Conservation (phyloP, 2,329 filamentous ascomycete genomes). For the Ilyonectria robusta region DNA sequence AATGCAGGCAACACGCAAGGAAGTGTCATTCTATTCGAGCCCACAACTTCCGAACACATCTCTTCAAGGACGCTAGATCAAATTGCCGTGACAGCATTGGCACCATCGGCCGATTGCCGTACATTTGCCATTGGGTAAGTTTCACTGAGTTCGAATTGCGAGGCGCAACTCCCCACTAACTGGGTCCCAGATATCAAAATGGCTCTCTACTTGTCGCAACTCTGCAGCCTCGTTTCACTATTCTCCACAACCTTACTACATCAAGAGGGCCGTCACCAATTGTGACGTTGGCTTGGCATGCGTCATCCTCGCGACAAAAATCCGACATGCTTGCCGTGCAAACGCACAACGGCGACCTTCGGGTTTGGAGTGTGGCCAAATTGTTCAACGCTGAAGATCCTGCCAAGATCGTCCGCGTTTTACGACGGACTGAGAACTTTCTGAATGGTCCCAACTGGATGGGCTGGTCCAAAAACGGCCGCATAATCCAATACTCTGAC, state of each 20-base stretch:
- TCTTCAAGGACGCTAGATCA: constrained; percentile 91
- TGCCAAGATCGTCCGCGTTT: constrained; percentile 89
- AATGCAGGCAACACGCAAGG: constrained; percentile 87
- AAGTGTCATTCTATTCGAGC: constrained; percentile 94
- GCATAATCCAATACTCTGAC: constrained; percentile 93
- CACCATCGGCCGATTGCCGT: constrained; percentile 89
- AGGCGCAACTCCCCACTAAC: constrained; percentile 25
- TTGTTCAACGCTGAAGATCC: constrained; percentile 77
- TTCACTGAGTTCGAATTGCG: not conserved
- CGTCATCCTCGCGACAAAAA: constrained; percentile 94
- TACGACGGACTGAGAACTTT: constrained; percentile 84
- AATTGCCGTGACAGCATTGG: constrained; percentile 93
- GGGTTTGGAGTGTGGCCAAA: constrained; percentile 97
- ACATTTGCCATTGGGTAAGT: constrained; percentile 95
- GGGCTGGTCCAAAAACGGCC: constrained; percentile 97
- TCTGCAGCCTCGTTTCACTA: constrained; percentile 92
- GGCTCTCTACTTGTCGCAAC: constrained; percentile 93
- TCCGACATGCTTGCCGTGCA: constrained; percentile 98
- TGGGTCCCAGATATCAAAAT: constrained; percentile 84
- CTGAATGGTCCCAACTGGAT: constrained; percentile 91
- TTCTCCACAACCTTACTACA: constrained; percentile 91
- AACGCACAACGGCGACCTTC: constrained; percentile 89
- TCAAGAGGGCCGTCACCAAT: constrained; percentile 89
- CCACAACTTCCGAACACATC: constrained; percentile 91
- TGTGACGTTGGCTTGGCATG: constrained; percentile 92